These are phyloP conservation scores for Coriaria nepalensis DNA, from an alignment of 306 rosid species.

Conservation along the genomic window DNA sequence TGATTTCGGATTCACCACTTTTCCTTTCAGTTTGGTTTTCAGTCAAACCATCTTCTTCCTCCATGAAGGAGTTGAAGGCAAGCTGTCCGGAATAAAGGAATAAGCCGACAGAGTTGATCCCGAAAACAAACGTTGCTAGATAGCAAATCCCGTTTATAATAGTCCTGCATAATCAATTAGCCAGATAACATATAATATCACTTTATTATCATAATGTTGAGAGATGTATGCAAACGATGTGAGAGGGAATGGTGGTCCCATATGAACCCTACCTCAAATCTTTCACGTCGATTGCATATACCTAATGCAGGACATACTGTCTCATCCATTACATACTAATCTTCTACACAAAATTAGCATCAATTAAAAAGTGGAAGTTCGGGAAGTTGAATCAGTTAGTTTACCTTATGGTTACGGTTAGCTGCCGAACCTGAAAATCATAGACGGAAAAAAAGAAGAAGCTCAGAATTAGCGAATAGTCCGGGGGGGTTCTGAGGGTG, in stretches of 20 bases:
- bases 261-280: too few relatives aligned
- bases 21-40: conserved; percentile 28
- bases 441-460: too few relatives aligned
- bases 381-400: background rate
- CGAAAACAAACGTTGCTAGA: conserved; percentile 87
- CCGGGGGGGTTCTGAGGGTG: too few relatives aligned
- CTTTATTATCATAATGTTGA: too few relatives aligned
- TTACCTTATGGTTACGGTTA: conserved; percentile 81
- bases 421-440: conserved; percentile 71
- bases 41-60: conserved; percentile 17
- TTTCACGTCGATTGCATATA: conserved; percentile 5
- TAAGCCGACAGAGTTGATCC: conserved; percentile 62
- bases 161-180: conserved; percentile 43
- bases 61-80: conserved; percentile 45
- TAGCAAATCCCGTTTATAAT: conserved; percentile 76
- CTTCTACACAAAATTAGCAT: too few relatives aligned
- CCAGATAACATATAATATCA: too few relatives aligned
- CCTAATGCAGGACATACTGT: background rate
- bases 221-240: background rate
- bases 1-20: conserved; percentile 29
- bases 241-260: too few relatives aligned
- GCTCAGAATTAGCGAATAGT: too few relatives aligned
- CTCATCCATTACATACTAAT: too few relatives aligned
- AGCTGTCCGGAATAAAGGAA: conserved; percentile 82
- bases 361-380: conserved; percentile 2